These are phyloP conservation scores for Phytophthora syringae DNA, from an alignment of 352 stramenopile genomes.

Conservation along the genomic window DNA sequence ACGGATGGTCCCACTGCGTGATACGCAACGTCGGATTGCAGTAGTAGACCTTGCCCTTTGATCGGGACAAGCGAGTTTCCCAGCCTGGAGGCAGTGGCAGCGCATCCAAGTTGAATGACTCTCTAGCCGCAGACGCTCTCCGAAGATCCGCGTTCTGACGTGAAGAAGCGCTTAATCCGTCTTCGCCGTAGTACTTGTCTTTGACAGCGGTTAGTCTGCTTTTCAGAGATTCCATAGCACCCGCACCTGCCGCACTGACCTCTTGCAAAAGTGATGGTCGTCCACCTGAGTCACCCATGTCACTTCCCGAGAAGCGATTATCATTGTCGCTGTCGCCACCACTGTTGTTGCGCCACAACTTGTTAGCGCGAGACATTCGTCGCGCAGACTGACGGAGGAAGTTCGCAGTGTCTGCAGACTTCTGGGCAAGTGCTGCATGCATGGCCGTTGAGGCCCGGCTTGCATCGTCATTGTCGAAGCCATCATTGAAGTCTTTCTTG, in stretches of 20 bases:
- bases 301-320: constrained; percentile 60
- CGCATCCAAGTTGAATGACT: constrained; percentile 76
- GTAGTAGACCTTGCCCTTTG: constrained; percentile 89
- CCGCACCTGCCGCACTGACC: constrained; percentile 55
- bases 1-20: constrained; percentile 88
- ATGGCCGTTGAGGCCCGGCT: constrained; percentile 56
- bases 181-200: constrained; percentile 82
- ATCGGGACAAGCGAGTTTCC: constrained; percentile 81
- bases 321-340: constrained; percentile 46
- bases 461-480: constrained; percentile 48
- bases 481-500: constrained; percentile 69
- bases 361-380: constrained; percentile 57
- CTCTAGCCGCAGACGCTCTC: constrained; percentile 31
- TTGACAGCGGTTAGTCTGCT: constrained; percentile 76
- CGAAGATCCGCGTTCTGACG: constrained; percentile 18
- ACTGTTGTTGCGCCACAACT: constrained; percentile 60
- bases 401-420: constrained; percentile 76
- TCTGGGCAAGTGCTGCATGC: constrained; percentile 67
- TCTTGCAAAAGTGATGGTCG: constrained; percentile 74
- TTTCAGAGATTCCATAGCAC: constrained; percentile 80
- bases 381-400: constrained; percentile 81
- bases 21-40: constrained; percentile 77
- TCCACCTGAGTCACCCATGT: constrained; percentile 48
- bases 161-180: constrained; percentile 22
- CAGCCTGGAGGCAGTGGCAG: constrained; percentile 79